These are phyloP conservation scores for Cyclocybe cylindracea DNA, from an alignment of 768 basidiomycete genomes.

Conservation along the genomic window DNA sequence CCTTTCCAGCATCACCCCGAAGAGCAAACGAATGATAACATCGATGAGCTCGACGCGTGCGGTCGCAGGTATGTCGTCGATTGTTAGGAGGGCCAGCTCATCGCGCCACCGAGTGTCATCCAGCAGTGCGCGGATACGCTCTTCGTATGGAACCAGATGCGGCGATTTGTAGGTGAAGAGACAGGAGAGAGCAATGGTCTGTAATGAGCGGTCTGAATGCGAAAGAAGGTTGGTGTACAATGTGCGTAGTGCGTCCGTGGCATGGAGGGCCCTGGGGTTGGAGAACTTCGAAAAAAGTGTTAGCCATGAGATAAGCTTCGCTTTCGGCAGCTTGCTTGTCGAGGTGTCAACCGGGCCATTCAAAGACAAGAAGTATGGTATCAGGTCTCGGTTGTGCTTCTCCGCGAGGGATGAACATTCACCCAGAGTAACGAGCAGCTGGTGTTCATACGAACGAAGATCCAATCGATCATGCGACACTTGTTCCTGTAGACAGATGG, in stretches of 20 bases:
- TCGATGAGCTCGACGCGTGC: conserved; percentile 71
- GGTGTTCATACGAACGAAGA: conserved; percentile 71
- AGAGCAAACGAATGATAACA: conserved; percentile 74
- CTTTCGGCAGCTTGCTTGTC: conserved; percentile 45
- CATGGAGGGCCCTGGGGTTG: conserved; percentile 89
- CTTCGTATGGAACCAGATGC: conserved; percentile 53
- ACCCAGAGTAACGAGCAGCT: conserved; percentile 73
- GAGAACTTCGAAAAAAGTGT: conserved; percentile 85
- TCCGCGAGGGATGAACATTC: conserved; percentile 74
- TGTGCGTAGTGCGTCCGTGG: conserved; percentile 60
- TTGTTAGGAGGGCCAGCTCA: conserved; percentile 70
- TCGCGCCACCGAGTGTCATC: conserved; percentile 92
- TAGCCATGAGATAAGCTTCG: conserved; percentile 76
- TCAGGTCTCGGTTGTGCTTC: conserved; percentile 83
- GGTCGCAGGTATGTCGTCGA: conserved; percentile 50
- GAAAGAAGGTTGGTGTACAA: conserved; percentile 79
- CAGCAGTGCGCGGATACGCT: conserved; percentile 68
- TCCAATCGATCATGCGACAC: conserved; percentile 63
- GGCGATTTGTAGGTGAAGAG: conserved; percentile 81
- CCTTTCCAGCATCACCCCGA: conserved; percentile 85
- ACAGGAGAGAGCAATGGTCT: conserved; percentile 74
- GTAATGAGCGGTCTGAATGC: conserved; percentile 80
- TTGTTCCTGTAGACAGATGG: conserved; percentile 26
- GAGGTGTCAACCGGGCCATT: conserved; percentile 30
- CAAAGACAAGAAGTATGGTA: conserved; percentile 77